Percentiles rank a stretch among this genome's conserved stretches.
Evolutionary conservation across 352 stramenopile genomes (phyloP).

Genomic region (Globisporangium megalacanthum): DNA sequence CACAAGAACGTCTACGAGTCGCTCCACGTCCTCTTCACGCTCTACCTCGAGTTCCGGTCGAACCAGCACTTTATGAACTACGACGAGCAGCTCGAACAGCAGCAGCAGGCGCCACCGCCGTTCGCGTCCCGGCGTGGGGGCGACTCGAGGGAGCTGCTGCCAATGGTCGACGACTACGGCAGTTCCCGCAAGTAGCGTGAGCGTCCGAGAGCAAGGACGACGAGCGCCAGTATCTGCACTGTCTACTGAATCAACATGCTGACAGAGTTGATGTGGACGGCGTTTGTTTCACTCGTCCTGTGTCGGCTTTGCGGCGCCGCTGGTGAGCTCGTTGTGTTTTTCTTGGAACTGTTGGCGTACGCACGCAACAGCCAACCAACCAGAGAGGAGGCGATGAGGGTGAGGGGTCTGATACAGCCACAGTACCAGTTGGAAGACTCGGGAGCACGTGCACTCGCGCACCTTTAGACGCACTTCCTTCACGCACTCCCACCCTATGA

Average conservation of each 20-base stretch:
- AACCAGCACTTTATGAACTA: constrained; percentile 94
- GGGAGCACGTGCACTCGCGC: constrained; percentile 1
- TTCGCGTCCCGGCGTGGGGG: constrained; percentile 26
- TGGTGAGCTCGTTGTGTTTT: constrained; percentile 36
- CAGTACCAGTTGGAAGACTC: too few species aligned
- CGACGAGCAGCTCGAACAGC: constrained; percentile 38
- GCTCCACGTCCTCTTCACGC: constrained; percentile 93
- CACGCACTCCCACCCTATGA: constrained; percentile 74
- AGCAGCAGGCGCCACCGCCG: constrained; percentile 18
- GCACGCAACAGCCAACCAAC: constrained; percentile 3
- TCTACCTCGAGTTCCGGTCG: constrained; percentile 90
- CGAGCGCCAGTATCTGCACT: too few species aligned
- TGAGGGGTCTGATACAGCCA: too few species aligned
- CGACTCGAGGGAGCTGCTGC: constrained; percentile 15
- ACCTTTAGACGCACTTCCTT: constrained; percentile 77
- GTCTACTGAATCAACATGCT: too few species aligned
- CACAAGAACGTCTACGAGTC: constrained; percentile 94
- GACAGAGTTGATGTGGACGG: neutral
- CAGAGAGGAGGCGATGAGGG: neutral
- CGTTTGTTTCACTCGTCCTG: neutral
- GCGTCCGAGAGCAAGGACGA: too few species aligned
- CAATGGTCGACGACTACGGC: constrained; percentile 22
- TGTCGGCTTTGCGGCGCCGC: constrained; percentile 1
- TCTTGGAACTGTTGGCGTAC: constrained; percentile 41
- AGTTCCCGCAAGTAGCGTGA: constrained; percentile 28